phyloP scores from a whole-genome alignment of 805 yeast species.

The Cyberlindnera misumaiensis region DNA sequence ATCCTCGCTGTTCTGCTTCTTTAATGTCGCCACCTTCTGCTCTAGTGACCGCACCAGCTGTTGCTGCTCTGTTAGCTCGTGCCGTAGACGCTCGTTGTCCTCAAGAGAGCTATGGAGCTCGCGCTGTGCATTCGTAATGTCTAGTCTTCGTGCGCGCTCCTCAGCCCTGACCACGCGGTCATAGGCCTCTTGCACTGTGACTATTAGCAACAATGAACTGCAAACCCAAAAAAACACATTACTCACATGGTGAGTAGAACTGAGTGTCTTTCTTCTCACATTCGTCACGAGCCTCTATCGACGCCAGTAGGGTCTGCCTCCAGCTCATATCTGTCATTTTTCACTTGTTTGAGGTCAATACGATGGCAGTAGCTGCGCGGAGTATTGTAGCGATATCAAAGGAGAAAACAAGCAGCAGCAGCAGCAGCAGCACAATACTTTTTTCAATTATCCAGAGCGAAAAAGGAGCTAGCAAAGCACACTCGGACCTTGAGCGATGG shows the following conservation, averaged over 20 bases:
- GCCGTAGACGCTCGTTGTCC: constrained; percentile 3
- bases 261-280: constrained; percentile 5
- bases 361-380: too few species aligned
- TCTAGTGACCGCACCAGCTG: constrained; percentile 1
- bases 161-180: constrained; percentile 13
- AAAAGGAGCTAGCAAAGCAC: background rate
- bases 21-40: constrained; percentile 8
- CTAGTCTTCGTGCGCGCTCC: constrained; percentile 1
- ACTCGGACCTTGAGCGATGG: background rate
- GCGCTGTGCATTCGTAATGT: constrained; percentile 4
- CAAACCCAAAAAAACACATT: background rate
- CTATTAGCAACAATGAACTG: background rate
- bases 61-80: constrained; percentile 3
- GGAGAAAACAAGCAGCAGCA: background rate
- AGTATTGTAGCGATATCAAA: too few species aligned
- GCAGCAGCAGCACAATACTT: background rate
- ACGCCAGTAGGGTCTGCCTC: constrained; percentile 5
- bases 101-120: constrained; percentile 3
- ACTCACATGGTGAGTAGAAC: constrained; percentile 9
- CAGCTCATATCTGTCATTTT: constrained; percentile 3
- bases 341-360: background rate
- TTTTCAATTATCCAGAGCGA: too few species aligned
- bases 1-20: constrained; percentile 18
- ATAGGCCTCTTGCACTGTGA: constrained; percentile 11
- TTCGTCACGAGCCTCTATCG: constrained; percentile 13